Evolutionary conservation across 495 filamentous ascomycete species (phyloP).

Genomic region (Hyphodiscus hymeniophilus): DNA sequence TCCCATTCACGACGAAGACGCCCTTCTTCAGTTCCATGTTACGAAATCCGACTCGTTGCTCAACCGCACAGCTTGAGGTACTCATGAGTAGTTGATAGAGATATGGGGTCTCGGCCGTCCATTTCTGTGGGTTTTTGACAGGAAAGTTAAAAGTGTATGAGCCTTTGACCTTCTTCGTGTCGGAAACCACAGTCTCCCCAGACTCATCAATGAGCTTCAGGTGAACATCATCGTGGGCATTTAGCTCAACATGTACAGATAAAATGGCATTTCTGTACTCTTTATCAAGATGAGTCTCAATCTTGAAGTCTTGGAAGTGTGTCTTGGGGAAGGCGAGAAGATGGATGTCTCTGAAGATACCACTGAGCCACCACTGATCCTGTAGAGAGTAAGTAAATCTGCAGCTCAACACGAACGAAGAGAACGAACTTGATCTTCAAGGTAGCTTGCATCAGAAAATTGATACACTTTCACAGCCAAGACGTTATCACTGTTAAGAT

Average conservation of each 20-base stretch:
- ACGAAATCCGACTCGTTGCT: constrained; percentile 54
- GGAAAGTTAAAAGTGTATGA: constrained; percentile 12
- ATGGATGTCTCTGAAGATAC: constrained; percentile 65
- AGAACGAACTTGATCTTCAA: constrained; percentile 47
- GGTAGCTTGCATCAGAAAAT: constrained; percentile 57
- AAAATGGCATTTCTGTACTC: constrained; percentile 48
- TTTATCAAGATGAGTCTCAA: constrained; percentile 47
- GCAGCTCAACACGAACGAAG: neutral
- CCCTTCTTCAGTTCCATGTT: constrained; percentile 46
- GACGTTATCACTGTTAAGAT: constrained; percentile 37
- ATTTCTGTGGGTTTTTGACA: constrained; percentile 34
- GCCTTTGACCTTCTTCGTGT: constrained; percentile 11
- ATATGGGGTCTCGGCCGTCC: constrained; percentile 63
- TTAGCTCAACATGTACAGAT: constrained; percentile 36
- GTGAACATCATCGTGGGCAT: constrained; percentile 20
- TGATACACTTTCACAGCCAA: constrained; percentile 60
- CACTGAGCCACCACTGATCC: constrained; percentile 50
- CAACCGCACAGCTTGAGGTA: constrained; percentile 30
- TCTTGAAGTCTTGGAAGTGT: constrained; percentile 51
- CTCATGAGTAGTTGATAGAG: constrained; percentile 44
- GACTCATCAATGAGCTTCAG: constrained; percentile 29
- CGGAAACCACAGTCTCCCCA: neutral
- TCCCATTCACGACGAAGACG: constrained; percentile 53
- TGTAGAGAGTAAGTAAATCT: neutral
- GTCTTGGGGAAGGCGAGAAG: constrained; percentile 51